phyloP scores from a whole-genome alignment of 768 basidiomycete genomes.

The Amyloporia xantha region DNA sequence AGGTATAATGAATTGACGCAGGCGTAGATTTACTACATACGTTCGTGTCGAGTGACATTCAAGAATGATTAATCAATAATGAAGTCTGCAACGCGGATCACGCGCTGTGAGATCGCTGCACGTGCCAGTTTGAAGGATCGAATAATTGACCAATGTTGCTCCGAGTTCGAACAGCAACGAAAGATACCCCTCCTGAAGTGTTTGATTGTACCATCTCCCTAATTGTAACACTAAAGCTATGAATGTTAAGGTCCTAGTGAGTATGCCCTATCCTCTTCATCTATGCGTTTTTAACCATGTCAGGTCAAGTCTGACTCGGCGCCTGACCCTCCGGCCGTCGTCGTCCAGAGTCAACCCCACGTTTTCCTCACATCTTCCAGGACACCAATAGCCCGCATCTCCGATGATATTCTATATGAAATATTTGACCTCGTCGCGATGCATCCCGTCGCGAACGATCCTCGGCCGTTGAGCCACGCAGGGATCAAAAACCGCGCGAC shows the following conservation, averaged over 20 bases:
- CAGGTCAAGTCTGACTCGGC: not conserved
- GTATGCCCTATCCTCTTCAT: too few relatives aligned
- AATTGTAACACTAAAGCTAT: too few relatives aligned
- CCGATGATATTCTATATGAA: not conserved
- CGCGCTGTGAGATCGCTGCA: too few relatives aligned
- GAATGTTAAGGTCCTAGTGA: too few relatives aligned
- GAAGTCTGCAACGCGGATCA: too few relatives aligned
- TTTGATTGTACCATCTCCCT: too few relatives aligned
- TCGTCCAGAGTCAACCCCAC: not conserved
- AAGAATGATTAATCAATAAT: too few relatives aligned
- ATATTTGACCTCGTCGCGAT: not conserved
- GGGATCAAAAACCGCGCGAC: not conserved
- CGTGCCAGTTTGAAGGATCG: too few relatives aligned
- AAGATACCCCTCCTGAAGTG: too few relatives aligned
- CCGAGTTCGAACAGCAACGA: too few relatives aligned
- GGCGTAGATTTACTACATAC: not conserved
- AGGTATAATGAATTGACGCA: slow-evolving; percentile 12
- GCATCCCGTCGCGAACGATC: not conserved
- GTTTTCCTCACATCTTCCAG: not conserved
- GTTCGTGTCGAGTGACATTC: not conserved
- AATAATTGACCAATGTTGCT: too few relatives aligned
- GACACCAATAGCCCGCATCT: not conserved
- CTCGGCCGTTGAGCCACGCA: not conserved
- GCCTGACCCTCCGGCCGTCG: not conserved
- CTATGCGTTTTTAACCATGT: too few relatives aligned